Evolutionary conservation across 768 basidiomycete species (phyloP).

Genomic region (Lactarius sp.): DNA sequence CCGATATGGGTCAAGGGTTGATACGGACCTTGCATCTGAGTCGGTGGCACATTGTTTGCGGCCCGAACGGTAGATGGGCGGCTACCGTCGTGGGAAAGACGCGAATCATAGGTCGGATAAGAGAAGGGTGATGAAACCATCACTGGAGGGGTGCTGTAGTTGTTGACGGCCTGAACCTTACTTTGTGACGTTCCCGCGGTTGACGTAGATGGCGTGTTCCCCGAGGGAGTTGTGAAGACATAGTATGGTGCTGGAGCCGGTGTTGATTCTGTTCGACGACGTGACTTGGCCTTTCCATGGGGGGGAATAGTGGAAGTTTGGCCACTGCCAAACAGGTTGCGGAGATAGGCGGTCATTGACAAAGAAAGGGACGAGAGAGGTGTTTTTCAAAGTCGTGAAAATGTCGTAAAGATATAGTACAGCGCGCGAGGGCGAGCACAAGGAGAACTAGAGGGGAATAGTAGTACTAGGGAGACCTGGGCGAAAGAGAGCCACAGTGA

Average conservation of each 20-base stretch:
- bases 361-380: background rate
- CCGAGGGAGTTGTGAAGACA: constrained; percentile 27
- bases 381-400: constrained; percentile 14
- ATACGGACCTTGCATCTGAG: constrained; percentile 20
- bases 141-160: constrained; percentile 18
- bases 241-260: constrained; percentile 31
- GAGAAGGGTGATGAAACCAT: constrained; percentile 25
- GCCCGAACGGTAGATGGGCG: constrained; percentile 20
- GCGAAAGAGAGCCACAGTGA: constrained; percentile 8
- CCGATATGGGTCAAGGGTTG: constrained; percentile 26
- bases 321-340: constrained; percentile 41
- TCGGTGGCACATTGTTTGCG: constrained; percentile 12
- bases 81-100: constrained; percentile 19
- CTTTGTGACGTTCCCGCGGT: constrained; percentile 12
- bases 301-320: constrained; percentile 24
- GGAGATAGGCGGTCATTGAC: constrained; percentile 48
- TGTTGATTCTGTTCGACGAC: constrained; percentile 40
- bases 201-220: constrained; percentile 18
- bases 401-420: constrained; percentile 8
- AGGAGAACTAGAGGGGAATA: background rate
- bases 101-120: constrained; percentile 26
- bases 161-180: constrained; percentile 15
- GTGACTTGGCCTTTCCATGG: constrained; percentile 37
- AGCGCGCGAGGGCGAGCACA: constrained; percentile 7
- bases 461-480: background rate